A percentile compares a stretch with the other conserved stretches of the same genome.
These are phyloP conservation scores for Pseudocercospora macadamiae DNA, from an alignment of 2,329 filamentous ascomycete species.

Conservation along the genomic window DNA sequence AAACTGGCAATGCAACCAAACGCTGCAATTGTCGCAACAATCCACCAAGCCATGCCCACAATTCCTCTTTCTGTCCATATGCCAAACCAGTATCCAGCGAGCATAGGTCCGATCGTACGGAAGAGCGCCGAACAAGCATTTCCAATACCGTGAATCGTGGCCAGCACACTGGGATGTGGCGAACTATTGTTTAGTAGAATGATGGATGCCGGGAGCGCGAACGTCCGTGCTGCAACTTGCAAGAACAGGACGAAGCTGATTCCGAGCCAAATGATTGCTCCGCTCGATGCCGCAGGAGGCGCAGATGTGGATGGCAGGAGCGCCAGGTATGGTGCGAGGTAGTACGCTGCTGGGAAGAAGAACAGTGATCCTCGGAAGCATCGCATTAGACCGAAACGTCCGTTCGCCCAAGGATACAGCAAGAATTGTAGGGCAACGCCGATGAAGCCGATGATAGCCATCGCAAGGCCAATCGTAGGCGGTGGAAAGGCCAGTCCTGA, in stretches of 20 bases:
- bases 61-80: conserved; percentile 57
- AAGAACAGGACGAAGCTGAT: conserved; percentile 66
- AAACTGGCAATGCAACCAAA: conserved; percentile 62
- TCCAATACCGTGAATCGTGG: conserved; percentile 62
- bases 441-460: conserved; percentile 74
- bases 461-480: conserved; percentile 72
- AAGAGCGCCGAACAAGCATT: conserved; percentile 59
- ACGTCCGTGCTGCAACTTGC: conserved; percentile 74
- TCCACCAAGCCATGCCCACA: conserved; percentile 62
- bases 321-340: conserved; percentile 70
- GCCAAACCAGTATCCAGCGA: conserved; percentile 59
- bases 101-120: conserved; percentile 59
- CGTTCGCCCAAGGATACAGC: conserved; percentile 70
- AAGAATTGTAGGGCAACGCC: conserved; percentile 75
- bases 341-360: conserved; percentile 71
- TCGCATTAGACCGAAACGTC: conserved; percentile 66
- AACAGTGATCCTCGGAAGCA: conserved; percentile 71
- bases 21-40: conserved; percentile 56
- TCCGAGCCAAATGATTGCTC: conserved; percentile 64
- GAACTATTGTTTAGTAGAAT: conserved; percentile 63
- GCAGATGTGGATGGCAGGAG: conserved; percentile 62
- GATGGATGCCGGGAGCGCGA: conserved; percentile 60
- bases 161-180: conserved; percentile 58
- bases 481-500: conserved; percentile 77
- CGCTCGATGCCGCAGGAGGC: conserved; percentile 55